Evolutionary conservation across 768 basidiomycete genomes (phyloP).

Genomic region (Agaricus sinodeliciosus): DNA sequence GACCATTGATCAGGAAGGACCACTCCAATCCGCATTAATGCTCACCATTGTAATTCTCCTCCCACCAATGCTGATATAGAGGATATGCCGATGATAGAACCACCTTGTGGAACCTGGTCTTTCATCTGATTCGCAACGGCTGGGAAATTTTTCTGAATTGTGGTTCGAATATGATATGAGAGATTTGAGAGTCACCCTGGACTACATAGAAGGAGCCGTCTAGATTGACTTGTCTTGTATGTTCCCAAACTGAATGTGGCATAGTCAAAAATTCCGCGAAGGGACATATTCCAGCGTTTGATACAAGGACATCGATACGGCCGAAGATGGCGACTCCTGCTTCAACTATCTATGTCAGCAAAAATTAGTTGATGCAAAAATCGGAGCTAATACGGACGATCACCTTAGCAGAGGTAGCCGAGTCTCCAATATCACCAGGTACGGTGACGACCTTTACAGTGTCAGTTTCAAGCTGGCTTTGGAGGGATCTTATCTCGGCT

Average conservation of each 20-base stretch:
- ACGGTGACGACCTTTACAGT: conserved; percentile 40
- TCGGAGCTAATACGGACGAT: background rate
- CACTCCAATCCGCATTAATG: background rate
- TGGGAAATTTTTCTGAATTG: conserved; percentile 14
- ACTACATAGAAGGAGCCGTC: conserved; percentile 71
- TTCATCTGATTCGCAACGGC: conserved; percentile 75
- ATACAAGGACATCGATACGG: conserved; percentile 51
- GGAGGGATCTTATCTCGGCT: conserved; percentile 39
- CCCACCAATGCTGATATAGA: conserved; percentile 79
- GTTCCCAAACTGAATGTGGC: conserved; percentile 55
- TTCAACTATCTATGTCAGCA: conserved; percentile 46
- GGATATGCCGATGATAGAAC: conserved; percentile 69
- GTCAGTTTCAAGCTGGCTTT: conserved; percentile 35
- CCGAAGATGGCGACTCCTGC: conserved; percentile 54
- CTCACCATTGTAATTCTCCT: conserved; percentile 61
- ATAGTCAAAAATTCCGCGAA: conserved; percentile 71
- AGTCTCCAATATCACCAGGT: conserved; percentile 59
- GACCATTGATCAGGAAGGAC: background rate
- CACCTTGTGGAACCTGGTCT: conserved; percentile 58
- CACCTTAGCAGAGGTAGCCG: conserved; percentile 50
- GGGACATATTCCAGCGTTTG: conserved; percentile 61
- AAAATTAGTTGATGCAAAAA: background rate
- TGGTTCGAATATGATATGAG: background rate
- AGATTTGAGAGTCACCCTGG: conserved; percentile 38
- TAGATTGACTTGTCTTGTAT: conserved; percentile 64